Base-by-base conservation (phyloP, 2,329 filamentous ascomycete genomes). In the Rugonectria rugulosa region DNA sequence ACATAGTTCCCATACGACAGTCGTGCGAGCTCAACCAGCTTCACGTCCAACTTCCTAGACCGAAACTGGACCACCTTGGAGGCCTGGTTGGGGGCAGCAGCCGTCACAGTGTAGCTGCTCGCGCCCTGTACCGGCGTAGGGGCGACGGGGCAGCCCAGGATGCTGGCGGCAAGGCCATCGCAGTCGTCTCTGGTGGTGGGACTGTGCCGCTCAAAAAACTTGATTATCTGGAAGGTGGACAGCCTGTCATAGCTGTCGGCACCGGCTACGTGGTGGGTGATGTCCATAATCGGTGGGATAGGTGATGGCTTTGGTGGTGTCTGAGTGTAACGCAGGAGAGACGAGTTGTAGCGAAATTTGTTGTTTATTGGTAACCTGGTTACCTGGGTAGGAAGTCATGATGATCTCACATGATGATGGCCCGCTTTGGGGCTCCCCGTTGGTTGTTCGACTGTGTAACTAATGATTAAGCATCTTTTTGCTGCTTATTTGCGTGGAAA, bases 41-140 rank as follows among this genome's bases (percentile, higher is more conserved):
- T 41, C 29, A 62, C 43, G 21, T 53, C 38, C 12, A 65, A 24
- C 24, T 38, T 19, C 20, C 27, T 45, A 20, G 41, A n/a, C 52
- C 63, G 59, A 38, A 65, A 66, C 31, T 66, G 57, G 42, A 65
- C 60, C 14, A 60, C 42, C 26, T 57, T 52, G 12, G 46, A 26
- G 4, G 26, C 24, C 21, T 48, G 8, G 14, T 47, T 27, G 17
- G 23, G 19, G 42, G 46, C 40, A 12, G 10, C 41, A 36, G 48
- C 44, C 38, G 12, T 24, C 44, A 64, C 57, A 31, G 60, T 66
- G 42, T 66, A 65, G 53, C 60, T 61, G 21, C n/a, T 47, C 37
- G 11, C 56, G 21, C 62, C 62, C 41, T 66, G 63, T 20, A 65
- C 47, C 11, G 32, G 58, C 15, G 56, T 62, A 27, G 20, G 62